Percentiles rank a stretch among this genome's conserved stretches.
Conservation (phyloP, 2,329 filamentous ascomycete species). For the Parafenestella ontariensis region DNA sequence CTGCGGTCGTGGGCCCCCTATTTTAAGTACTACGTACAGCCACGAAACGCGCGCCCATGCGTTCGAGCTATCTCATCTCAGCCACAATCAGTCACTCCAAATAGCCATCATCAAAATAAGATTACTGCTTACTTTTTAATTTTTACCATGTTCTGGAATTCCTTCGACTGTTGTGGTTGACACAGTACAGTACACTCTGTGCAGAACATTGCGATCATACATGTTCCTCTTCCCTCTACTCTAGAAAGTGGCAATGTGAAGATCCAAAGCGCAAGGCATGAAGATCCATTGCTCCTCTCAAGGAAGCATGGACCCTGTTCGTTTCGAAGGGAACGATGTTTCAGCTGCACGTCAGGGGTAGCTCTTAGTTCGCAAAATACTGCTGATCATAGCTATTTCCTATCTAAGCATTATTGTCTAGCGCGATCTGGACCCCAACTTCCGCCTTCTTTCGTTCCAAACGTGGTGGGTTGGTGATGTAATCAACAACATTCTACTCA, state of each 20-base stretch:
- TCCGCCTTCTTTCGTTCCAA: neutral
- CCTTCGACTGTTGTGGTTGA: no score
- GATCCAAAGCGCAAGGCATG: neutral
- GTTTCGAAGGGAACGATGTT: neutral
- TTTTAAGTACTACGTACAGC: neutral
- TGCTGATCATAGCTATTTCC: neutral
- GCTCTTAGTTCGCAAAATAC: neutral
- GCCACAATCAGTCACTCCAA: neutral
- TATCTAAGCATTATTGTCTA: neutral
- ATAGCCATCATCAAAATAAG: neutral
- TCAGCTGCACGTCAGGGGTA: neutral
- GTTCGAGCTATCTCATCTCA: neutral
- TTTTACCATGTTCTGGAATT: no score
- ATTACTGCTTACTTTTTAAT: neutral
- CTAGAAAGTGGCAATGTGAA: no score
- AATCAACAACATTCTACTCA: conserved; percentile 4
- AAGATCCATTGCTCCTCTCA: neutral
- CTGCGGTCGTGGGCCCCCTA: neutral
- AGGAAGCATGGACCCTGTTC: neutral
- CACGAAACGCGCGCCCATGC: neutral
- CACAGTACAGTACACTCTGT: no score
- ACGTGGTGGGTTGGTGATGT: neutral
- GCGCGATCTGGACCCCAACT: neutral
- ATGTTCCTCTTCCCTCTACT: no score
- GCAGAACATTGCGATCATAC: no score